Percentiles rank a stretch among this genome's conserved stretches.
These are phyloP conservation scores for Elaeis oleifera DNA, from an alignment of 202 grass and related monocot genomes.

Conservation along the genomic window DNA sequence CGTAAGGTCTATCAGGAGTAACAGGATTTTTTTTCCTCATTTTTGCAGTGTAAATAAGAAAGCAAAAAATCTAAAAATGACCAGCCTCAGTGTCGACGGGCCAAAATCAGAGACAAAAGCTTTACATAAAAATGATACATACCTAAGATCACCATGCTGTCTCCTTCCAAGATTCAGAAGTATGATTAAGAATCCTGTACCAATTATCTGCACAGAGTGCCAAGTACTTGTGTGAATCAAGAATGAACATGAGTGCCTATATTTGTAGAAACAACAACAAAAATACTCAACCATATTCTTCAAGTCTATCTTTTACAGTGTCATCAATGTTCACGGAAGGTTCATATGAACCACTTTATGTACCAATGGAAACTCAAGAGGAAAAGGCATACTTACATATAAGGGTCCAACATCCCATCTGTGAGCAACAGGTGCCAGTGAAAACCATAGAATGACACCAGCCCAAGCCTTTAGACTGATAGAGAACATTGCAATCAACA, in stretches of 20 bases:
- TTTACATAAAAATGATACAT: slow-evolving; percentile 4
- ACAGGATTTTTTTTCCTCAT: no score
- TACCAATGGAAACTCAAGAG: neutral
- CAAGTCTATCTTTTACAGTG: no score
- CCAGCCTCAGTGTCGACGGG: no score
- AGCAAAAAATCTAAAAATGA: no score
- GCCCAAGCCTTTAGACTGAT: slow-evolving; percentile 71
- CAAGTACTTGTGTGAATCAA: slow-evolving; percentile 19
- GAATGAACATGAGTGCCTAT: neutral
- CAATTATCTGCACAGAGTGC: slow-evolving; percentile 57
- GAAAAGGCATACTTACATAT: slow-evolving; percentile 60
- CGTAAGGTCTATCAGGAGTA: no score
- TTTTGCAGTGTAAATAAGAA: no score
- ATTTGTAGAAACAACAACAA: no score
- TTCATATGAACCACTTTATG: neutral
- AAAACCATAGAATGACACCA: slow-evolving; percentile 54
- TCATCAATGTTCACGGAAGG: neutral
- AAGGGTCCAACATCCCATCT: slow-evolving; percentile 61
- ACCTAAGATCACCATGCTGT: slow-evolving; percentile 86
- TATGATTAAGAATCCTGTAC: slow-evolving; percentile 81
- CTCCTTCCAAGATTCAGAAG: slow-evolving; percentile 79
- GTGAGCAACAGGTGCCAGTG: slow-evolving; percentile 72
- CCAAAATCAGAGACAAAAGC: no score
- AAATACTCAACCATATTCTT: no score
- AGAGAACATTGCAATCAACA: slow-evolving; percentile 85